Base-by-base conservation (phyloP, 352 stramenopile species). In the Globisporangium mamillatum region DNA sequence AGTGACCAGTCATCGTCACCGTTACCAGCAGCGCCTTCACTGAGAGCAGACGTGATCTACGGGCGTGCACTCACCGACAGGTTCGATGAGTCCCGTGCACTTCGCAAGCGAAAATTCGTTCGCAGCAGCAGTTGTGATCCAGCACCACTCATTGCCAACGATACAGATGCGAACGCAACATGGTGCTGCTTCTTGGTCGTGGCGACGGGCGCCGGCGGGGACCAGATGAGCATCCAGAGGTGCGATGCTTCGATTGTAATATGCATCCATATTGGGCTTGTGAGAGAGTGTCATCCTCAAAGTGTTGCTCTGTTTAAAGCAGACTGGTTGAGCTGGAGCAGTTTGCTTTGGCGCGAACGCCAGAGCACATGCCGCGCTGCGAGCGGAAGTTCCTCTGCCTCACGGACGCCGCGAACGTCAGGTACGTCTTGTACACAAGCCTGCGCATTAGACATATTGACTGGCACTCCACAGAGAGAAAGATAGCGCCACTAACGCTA, bases 351-450 rank as follows among this genome's bases (percentile, higher is more conserved):
- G 32, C 67, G 32, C 72, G 75, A 34, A 55, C 64, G 14, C 66
- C 5, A 25, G 48, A 52, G 2, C 20, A 5, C 0, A 18, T 36
- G 27, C 60, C 60, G 46, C 53, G 20, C 4, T 29, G 57, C 41
- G 66, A 75, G 58, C 68, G 50, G 64, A 76, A 71, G 27, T 86
- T 86, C 59, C 64, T 88, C 24, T 81, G 80, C 54, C 72, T 88
- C 55, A 81, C 67, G 61, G 72, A 88, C 58, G 70, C 67, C 10
- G 69, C 69, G n/a, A 85, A 78, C 66, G 77, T 88, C 69, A 88
- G 80, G 80, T 88, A 66, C 50, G 62, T 20, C 12, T 4, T 32
- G n/a, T 27, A n/a, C 12, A 14, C 9, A 66, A 22, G n/a, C 24
- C 7, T 38, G 16, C 8, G 16, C 22, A 9, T 44, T 25, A 27